Conservation (phyloP, 441 rosid genomes). For the Cnidoscolus chayamansa region DNA sequence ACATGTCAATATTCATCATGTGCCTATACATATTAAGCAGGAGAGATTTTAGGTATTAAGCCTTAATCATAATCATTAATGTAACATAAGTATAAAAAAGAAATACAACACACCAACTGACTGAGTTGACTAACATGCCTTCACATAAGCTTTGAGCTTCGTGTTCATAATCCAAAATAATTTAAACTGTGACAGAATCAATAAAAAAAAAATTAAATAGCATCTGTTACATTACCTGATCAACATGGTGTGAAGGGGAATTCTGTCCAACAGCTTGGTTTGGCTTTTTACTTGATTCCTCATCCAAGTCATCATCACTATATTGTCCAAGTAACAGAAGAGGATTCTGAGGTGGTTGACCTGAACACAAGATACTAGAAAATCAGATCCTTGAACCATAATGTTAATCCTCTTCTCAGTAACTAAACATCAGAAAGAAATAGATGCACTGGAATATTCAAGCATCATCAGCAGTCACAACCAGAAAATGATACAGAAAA, state of each 20-base stretch:
- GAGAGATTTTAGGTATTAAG: not conserved
- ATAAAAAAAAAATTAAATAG: too few species aligned
- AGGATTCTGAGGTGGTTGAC: slow-evolving; percentile 64
- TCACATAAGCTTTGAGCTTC: not conserved
- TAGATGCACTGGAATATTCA: slow-evolving; percentile 22
- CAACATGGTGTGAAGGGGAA: slow-evolving; percentile 34
- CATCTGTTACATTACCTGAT: slow-evolving; percentile 48
- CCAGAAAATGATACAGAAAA: not conserved
- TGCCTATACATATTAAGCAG: not conserved
- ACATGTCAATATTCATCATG: not conserved
- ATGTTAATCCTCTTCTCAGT: slow-evolving; percentile 8
- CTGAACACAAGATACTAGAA: slow-evolving; percentile 51
- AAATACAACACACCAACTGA: not conserved
- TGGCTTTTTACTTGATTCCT: slow-evolving; percentile 36
- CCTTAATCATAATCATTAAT: not conserved
- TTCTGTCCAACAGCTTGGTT: slow-evolving; percentile 33
- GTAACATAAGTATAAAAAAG: not conserved
- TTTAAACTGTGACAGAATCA: not conserved
- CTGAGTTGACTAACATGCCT: not conserved
- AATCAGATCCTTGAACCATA: slow-evolving; percentile 30
- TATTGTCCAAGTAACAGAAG: slow-evolving; percentile 87
- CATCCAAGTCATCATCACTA: slow-evolving; percentile 83
- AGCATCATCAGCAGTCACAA: slow-evolving; percentile 9
- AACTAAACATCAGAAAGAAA: slow-evolving; percentile 19
- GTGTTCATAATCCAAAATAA: slow-evolving; percentile 1